Evolutionary conservation across 1,139 yeast species (phyloP).

Genomic region (Geotrichum phurueaensis): DNA sequence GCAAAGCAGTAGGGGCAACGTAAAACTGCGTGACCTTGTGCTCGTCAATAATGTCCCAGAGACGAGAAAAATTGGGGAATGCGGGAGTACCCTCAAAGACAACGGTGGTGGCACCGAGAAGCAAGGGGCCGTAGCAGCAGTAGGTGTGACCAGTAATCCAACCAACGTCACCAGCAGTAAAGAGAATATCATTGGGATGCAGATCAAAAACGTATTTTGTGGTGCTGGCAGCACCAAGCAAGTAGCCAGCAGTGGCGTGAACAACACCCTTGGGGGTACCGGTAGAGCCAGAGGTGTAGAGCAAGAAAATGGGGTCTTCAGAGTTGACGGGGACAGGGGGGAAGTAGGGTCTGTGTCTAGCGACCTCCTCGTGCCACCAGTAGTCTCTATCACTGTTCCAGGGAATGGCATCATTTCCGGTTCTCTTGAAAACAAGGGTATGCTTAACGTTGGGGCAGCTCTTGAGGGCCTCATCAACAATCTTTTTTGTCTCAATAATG

Average conservation of each 20-base stretch:
- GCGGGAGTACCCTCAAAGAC: conserved; percentile 87
- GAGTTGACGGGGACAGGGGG: conserved; percentile 57
- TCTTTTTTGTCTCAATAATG: conserved; percentile 73
- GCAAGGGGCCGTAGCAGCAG: conserved; percentile 74
- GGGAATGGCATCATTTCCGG: conserved; percentile 62
- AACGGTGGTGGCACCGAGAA: conserved; percentile 73
- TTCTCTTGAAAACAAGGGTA: conserved; percentile 67
- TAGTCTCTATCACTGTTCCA: conserved; percentile 58
- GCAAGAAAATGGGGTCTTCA: conserved; percentile 59
- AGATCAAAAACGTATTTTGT: conserved; percentile 73
- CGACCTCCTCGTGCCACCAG: conserved; percentile 77
- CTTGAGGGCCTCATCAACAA: conserved; percentile 74
- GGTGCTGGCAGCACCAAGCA: conserved; percentile 63
- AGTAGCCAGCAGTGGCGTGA: conserved; percentile 75
- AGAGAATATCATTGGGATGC: conserved; percentile 62
- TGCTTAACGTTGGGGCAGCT: conserved; percentile 62
- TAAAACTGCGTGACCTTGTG: conserved; percentile 77
- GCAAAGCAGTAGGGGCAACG: conserved; percentile 85
- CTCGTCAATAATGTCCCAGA: conserved; percentile 76
- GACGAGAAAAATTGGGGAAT: conserved; percentile 70
- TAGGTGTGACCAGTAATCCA: conserved; percentile 89
- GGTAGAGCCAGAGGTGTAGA: conserved; percentile 64
- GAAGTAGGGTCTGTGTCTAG: conserved; percentile 57
- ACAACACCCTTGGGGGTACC: conserved; percentile 67
- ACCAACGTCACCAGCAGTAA: conserved; percentile 85